Evolutionary conservation across 805 yeast genomes (phyloP).

Genomic region (Metschnikowia similis): DNA sequence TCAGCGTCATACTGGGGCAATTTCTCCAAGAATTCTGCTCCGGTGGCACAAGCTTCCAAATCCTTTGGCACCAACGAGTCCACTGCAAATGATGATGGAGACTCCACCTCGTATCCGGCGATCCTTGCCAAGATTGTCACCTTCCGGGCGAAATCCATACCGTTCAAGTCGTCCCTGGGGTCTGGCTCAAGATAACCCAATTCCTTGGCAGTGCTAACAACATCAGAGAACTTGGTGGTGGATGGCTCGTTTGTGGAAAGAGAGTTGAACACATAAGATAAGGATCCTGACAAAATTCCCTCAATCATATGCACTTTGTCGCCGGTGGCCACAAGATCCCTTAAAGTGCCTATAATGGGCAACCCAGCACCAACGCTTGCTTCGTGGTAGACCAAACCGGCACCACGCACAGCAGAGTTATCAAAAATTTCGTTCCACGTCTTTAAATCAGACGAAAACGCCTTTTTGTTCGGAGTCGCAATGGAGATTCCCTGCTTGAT

Average conservation of each 20-base stretch:
- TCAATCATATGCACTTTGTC: conserved; percentile 88
- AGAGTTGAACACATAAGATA: conserved; percentile 92
- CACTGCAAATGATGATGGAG: conserved; percentile 91
- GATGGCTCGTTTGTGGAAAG: conserved; percentile 66
- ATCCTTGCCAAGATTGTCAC: conserved; percentile 94
- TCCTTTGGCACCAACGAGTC: conserved; percentile 88
- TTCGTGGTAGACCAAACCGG: conserved; percentile 89
- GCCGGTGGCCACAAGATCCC: conserved; percentile 87
- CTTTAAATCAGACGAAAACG: conserved; percentile 72
- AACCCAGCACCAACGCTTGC: conserved; percentile 99
- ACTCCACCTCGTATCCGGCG: conserved; percentile 77
- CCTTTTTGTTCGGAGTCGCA: conserved; percentile 98
- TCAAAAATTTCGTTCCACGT: conserved; percentile 75
- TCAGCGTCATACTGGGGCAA: conserved; percentile 82
- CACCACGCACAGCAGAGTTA: conserved; percentile 46
- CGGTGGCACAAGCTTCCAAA: conserved; percentile 68
- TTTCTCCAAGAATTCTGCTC: conserved; percentile 72
- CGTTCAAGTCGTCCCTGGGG: conserved; percentile 98
- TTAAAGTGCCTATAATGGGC: conserved; percentile 85
- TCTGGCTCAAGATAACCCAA: conserved; percentile 98
- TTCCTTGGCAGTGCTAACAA: conserved; percentile 81
- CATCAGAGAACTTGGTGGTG: conserved; percentile 77
- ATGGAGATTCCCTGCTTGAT: conserved; percentile 77
- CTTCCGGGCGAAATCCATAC: conserved; percentile 97
- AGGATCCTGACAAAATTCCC: conserved; percentile 94